Conservation (phyloP, 306 rosid species). For the Rosa lucieae region DNA sequence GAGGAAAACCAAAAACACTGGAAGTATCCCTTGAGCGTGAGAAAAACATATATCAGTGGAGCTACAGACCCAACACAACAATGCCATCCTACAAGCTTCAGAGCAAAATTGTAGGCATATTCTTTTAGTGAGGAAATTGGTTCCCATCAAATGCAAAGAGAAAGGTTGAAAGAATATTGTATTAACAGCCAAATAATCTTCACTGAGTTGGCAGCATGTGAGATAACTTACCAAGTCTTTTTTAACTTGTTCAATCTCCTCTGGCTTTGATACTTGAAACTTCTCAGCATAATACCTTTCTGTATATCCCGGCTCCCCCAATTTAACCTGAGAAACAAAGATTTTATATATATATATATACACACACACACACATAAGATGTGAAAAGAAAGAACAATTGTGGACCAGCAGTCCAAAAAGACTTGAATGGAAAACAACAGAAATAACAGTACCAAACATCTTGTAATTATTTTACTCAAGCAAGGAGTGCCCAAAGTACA, state of each 20-base stretch:
- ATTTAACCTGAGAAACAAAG: conserved; percentile 61
- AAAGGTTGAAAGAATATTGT: neutral
- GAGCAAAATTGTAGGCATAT: neutral
- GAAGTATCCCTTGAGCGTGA: too few relatives aligned
- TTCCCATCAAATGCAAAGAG: neutral
- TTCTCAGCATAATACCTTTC: conserved; percentile 93
- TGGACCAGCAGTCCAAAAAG: neutral
- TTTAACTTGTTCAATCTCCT: conserved; percentile 62
- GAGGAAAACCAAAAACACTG: neutral
- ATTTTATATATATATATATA: neutral
- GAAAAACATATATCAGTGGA: neutral
- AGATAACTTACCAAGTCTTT: conserved; percentile 51
- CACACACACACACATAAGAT: neutral
- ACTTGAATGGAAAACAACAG: neutral
- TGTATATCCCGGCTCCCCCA: conserved; percentile 96
- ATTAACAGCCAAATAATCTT: neutral
- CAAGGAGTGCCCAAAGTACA: neutral
- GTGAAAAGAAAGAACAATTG: neutral
- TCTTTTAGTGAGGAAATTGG: neutral
- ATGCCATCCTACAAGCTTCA: neutral
- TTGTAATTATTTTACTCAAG: neutral
- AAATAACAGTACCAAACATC: neutral
- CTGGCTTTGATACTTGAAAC: conserved; percentile 54
- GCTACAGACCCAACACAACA: neutral
- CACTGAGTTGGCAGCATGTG: neutral